A percentile compares a stretch with the other conserved stretches of the same genome.
These are phyloP conservation scores for Paecilomyces niveus DNA, from an alignment of 2,329 filamentous ascomycete species.

Conservation along the genomic window DNA sequence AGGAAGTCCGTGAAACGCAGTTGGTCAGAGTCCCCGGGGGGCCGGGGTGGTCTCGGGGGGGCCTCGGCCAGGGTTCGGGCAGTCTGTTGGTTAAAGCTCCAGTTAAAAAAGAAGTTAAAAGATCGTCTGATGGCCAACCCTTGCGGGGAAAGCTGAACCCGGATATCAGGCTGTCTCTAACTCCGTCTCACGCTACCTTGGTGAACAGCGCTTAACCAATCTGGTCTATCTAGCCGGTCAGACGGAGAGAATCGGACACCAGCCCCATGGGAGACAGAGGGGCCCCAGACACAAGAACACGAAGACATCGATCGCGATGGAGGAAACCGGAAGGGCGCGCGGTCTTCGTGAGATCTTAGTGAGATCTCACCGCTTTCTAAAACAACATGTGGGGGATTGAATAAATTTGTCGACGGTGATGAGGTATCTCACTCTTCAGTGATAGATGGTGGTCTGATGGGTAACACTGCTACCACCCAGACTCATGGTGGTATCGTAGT, in stretches of 20 bases:
- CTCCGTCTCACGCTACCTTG: no score
- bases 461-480: not conserved
- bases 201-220: not conserved
- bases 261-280: not conserved
- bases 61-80: not conserved
- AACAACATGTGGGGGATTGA: not conserved
- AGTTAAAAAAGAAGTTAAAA: no score
- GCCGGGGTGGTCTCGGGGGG: not conserved
- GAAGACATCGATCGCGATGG: not conserved
- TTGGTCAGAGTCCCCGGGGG: not conserved
- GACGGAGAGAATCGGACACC: not conserved
- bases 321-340: not conserved
- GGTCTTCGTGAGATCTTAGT: not conserved
- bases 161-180: not conserved
- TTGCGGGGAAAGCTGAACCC: not conserved
- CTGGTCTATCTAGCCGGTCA: not conserved
- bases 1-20: not conserved
- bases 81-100: not conserved
- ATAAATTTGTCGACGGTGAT: not conserved
- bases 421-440: not conserved
- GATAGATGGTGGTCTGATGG: not conserved
- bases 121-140: not conserved
- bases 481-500: not conserved
- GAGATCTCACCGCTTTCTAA: no score
- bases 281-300: not conserved